Evolutionary conservation across 495 filamentous ascomycete species (phyloP).

Genomic region (Neurospora sp.): DNA sequence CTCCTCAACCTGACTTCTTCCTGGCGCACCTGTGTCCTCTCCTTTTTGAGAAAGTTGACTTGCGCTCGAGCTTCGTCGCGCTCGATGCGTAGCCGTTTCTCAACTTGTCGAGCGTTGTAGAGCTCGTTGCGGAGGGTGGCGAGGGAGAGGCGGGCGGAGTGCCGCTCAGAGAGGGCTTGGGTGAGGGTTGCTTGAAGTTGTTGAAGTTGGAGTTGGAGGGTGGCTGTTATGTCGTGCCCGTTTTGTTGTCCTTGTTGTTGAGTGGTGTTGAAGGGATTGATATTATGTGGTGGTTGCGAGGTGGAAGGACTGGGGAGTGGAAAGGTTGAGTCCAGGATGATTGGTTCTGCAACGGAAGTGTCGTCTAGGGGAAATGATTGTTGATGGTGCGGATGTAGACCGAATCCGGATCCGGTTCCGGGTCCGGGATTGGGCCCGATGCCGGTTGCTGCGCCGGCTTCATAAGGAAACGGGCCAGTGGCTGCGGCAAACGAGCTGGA

Average conservation of each 20-base stretch:
- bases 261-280: neutral
- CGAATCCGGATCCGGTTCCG: neutral
- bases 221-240: neutral
- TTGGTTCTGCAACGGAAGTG: neutral
- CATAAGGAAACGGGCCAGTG: neutral
- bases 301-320: neutral
- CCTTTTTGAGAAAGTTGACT: constrained; percentile 5
- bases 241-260: neutral
- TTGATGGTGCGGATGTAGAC: neutral
- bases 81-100: constrained; percentile 17
- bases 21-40: constrained; percentile 1
- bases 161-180: constrained; percentile 8
- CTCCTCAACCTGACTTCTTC: constrained; percentile 12
- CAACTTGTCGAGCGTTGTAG: constrained; percentile 15
- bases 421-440: neutral
- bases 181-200: neutral
- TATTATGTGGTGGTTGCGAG: neutral
- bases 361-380: neutral
- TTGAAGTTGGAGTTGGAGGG: neutral
- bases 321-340: neutral
- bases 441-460: neutral
- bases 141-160: constrained; percentile 12
- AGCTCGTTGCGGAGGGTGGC: constrained; percentile 18
- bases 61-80: constrained; percentile 15
- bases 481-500: neutral